Evolutionary conservation across 768 basidiomycete species (phyloP).

Genomic region (Suillus tomentosus): DNA sequence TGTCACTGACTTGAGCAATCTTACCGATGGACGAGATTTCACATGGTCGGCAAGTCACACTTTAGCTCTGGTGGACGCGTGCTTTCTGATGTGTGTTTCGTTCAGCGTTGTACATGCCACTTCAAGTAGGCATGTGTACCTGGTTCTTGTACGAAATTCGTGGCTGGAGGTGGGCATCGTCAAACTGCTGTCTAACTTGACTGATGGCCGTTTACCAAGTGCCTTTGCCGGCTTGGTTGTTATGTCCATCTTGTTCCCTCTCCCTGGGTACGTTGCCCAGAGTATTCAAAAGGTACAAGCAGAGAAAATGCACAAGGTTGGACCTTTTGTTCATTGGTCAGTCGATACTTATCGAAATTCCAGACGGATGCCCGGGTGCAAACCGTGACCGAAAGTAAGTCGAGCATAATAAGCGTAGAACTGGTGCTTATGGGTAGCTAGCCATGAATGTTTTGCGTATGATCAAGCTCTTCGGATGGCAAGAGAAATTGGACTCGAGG

Average conservation of each 20-base stretch:
- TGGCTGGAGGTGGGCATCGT: constrained; percentile 39
- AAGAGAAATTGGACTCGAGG: constrained; percentile 53
- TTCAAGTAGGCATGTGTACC: constrained; percentile 32
- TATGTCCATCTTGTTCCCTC: constrained; percentile 54
- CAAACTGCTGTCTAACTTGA: not conserved
- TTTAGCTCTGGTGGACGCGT: not conserved
- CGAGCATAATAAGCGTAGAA: not conserved
- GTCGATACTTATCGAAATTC: not conserved
- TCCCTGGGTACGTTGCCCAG: constrained; percentile 59
- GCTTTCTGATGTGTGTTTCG: not conserved
- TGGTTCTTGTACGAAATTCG: constrained; percentile 48
- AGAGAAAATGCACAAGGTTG: constrained; percentile 48
- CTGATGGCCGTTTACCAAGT: constrained; percentile 9
- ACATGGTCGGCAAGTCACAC: constrained; percentile 12
- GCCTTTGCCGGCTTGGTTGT: constrained; percentile 58
- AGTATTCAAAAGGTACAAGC: constrained; percentile 48
- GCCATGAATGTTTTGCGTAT: constrained; percentile 61
- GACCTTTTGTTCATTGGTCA: not conserved
- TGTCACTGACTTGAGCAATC: constrained; percentile 41
- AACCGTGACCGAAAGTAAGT: constrained; percentile 58
- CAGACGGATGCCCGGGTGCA: constrained; percentile 63
- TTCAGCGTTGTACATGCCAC: constrained; percentile 14
- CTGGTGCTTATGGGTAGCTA: constrained; percentile 22
- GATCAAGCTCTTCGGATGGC: constrained; percentile 74
- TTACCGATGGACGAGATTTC: constrained; percentile 23